A percentile compares a stretch with the other conserved stretches of the same genome.
phyloP scores from a whole-genome alignment of 257 asterid genomes.

The Solanum paucissectum region DNA sequence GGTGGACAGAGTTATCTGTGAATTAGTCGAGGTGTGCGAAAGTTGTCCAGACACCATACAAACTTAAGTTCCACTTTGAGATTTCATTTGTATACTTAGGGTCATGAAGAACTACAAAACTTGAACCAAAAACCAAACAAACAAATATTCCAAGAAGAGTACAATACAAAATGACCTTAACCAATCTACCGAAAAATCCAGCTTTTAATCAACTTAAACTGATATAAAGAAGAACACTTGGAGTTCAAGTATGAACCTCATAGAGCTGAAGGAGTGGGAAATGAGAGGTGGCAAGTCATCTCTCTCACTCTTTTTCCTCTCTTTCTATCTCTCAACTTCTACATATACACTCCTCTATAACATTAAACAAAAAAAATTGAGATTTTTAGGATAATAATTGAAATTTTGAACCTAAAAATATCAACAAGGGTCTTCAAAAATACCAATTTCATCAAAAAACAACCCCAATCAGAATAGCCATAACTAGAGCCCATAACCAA shows the following conservation, averaged over 20 bases:
- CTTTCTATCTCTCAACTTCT: neutral
- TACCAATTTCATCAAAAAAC: neutral
- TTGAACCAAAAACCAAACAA: neutral
- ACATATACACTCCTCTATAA: neutral
- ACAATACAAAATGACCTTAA: neutral
- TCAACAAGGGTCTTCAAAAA: neutral
- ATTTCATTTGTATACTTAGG: neutral
- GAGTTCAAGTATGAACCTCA: slow-evolving; percentile 25
- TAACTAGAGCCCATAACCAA: neutral
- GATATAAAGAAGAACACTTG: slow-evolving; percentile 26
- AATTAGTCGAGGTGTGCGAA: neutral
- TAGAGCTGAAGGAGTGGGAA: slow-evolving; percentile 34
- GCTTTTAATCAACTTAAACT: slow-evolving; percentile 17
- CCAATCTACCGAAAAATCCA: neutral
- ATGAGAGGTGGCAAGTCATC: slow-evolving; percentile 63
- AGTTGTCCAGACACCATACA: neutral
- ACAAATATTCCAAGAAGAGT: neutral
- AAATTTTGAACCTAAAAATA: neutral
- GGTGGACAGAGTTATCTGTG: neutral
- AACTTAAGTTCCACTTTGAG: neutral
- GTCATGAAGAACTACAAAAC: neutral
- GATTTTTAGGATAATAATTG: neutral
- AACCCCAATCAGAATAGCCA: neutral
- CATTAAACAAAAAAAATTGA: neutral
- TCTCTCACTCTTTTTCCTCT: neutral